Conservation (phyloP, 1,284 basidiomycete genomes). For the Schizophyllum amplum region DNA sequence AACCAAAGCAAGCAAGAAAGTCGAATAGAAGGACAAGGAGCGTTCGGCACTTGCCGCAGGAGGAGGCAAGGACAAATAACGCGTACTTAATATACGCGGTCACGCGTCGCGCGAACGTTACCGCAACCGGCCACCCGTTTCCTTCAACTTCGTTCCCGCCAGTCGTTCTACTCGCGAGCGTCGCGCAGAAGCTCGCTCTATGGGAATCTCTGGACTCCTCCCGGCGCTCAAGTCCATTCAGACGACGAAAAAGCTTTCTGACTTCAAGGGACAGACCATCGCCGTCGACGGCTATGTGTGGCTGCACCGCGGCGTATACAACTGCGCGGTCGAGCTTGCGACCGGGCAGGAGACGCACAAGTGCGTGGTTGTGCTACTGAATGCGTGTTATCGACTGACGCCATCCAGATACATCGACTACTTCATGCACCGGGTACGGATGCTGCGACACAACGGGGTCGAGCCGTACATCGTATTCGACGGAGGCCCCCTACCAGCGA, state of each 20-base stretch:
- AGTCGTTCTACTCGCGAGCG: too few species aligned
- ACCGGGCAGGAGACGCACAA: constrained; percentile 77
- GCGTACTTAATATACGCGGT: not conserved
- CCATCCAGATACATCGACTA: constrained; percentile 84
- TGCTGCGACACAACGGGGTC: constrained; percentile 81
- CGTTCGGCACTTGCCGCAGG: not conserved
- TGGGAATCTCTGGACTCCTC: constrained; percentile 94
- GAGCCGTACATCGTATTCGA: constrained; percentile 94
- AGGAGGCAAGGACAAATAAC: not conserved
- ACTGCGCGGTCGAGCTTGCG: constrained; percentile 88
- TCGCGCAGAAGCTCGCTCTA: constrained; percentile 20
- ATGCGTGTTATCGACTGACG: not conserved
- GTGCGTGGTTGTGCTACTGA: constrained; percentile 36
- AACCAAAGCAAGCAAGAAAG: not conserved
- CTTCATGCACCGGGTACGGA: constrained; percentile 86
- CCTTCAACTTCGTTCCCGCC: too few species aligned
- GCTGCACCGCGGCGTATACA: constrained; percentile 92
- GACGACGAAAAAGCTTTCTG: constrained; percentile 66
- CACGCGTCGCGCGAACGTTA: not conserved
- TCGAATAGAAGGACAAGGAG: not conserved
- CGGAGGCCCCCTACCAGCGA: constrained; percentile 91
- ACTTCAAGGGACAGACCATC: constrained; percentile 75
- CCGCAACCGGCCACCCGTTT: too few species aligned
- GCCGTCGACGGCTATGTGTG: constrained; percentile 92
- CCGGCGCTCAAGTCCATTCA: constrained; percentile 91